A percentile compares a stretch with the other conserved stretches of the same genome.
phyloP scores from a whole-genome alignment of 306 rosid species.

The Oemleria cerasiformis region DNA sequence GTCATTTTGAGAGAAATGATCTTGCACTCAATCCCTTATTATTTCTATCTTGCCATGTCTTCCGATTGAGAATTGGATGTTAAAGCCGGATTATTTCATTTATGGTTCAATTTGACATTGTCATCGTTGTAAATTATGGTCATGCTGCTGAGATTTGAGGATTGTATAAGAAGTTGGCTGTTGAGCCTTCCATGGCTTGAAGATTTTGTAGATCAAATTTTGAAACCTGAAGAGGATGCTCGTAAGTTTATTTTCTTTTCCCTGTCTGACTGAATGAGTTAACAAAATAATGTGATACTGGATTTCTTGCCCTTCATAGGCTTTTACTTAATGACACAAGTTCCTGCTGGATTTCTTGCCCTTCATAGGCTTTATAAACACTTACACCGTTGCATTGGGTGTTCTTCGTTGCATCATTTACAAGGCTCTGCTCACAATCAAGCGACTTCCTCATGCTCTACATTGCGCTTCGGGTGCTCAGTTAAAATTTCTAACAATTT shows the following conservation, averaged over 20 bases:
- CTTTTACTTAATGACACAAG: no score
- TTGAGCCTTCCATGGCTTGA: not conserved
- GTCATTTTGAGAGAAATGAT: not conserved
- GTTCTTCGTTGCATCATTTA: no score
- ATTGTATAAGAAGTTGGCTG: slow-evolving; percentile 5
- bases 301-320: not conserved
- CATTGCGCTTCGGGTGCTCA: no score
- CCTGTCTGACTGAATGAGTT: not conserved
- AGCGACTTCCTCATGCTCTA: no score
- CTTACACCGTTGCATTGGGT: no score
- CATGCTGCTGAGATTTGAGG: not conserved
- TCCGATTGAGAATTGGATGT: not conserved
- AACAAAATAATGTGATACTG: not conserved
- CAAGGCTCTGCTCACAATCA: no score
- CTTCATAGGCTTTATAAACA: not conserved
- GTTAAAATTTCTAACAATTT: no score
- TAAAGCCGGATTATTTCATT: not conserved
- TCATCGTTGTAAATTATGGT: not conserved
- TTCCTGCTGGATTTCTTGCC: not conserved
- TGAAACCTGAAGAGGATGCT: not conserved
- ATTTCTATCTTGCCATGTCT: not conserved
- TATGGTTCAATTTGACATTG: not conserved
- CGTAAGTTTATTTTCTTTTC: not conserved
- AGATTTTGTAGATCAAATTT: not conserved
- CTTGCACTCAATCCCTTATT: not conserved